Percentiles rank a stretch among this genome's conserved stretches.
Evolutionary conservation across 2,329 filamentous ascomycete genomes (phyloP).

Genomic region (Arachnopeziza araneosa): DNA sequence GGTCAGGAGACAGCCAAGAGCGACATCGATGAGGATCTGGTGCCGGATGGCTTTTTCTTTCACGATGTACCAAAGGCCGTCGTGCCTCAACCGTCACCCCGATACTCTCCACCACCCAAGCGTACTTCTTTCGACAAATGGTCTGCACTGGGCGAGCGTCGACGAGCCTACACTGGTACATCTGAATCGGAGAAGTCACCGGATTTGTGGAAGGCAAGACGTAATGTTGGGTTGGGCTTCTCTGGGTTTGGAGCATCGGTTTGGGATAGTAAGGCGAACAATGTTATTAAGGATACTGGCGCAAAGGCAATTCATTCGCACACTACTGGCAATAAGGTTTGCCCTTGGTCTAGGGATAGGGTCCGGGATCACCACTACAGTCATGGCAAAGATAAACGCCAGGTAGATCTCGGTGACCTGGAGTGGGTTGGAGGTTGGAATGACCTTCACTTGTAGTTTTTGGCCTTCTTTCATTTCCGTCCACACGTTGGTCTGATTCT

Average conservation of each 20-base stretch:
- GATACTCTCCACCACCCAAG: constrained; percentile 64
- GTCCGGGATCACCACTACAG: constrained; percentile 38
- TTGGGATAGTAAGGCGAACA: constrained; percentile 30
- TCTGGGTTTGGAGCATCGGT: constrained; percentile 38
- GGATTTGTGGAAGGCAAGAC: constrained; percentile 40
- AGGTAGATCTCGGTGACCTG: constrained; percentile 62
- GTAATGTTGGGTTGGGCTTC: constrained; percentile 41
- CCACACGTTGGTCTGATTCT: constrained; percentile 3
- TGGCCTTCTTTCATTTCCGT: constrained; percentile 10
- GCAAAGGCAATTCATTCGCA: neutral
- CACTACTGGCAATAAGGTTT: constrained; percentile 30
- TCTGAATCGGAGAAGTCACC: constrained; percentile 46
- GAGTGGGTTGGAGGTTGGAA: constrained; percentile 96
- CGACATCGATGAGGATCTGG: constrained; percentile 58
- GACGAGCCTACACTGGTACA: constrained; percentile 58
- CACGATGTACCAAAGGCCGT: constrained; percentile 52
- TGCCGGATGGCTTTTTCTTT: constrained; percentile 67
- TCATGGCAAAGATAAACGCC: constrained; percentile 53
- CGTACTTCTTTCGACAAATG: constrained; percentile 72
- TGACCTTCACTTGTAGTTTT: constrained; percentile 51
- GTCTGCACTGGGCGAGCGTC: constrained; percentile 78
- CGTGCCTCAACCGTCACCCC: constrained; percentile 35
- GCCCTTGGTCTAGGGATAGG: constrained; percentile 43
- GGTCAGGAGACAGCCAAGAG: constrained; percentile 30
- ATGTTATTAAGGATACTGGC: constrained; percentile 33